Percentiles rank a stretch among this genome's conserved stretches.
Evolutionary conservation across 2,329 filamentous ascomycete species (phyloP).

Genomic region (Talaromyces verruculosus): DNA sequence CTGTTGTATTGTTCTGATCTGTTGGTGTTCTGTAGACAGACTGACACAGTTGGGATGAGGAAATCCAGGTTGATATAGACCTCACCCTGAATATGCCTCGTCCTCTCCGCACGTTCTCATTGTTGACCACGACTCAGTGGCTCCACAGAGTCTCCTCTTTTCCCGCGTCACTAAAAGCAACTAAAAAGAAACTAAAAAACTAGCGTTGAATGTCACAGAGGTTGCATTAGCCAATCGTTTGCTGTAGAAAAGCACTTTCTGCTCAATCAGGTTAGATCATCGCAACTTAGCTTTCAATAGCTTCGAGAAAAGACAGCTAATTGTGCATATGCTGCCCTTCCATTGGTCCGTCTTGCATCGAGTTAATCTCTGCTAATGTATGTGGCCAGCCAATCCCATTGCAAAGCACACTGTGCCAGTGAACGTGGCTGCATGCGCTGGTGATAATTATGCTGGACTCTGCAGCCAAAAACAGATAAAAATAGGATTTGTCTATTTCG

Average conservation of each 20-base stretch:
- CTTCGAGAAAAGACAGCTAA: slow-evolving; percentile 2
- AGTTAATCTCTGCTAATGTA: neutral
- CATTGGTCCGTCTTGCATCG: neutral
- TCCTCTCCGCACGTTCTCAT: neutral
- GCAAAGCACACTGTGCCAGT: slow-evolving; percentile 2
- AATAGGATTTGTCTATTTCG: slow-evolving; percentile 3
- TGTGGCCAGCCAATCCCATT: neutral
- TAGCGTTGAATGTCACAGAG: neutral
- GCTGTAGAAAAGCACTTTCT: neutral
- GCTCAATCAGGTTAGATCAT: neutral
- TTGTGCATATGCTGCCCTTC: neutral
- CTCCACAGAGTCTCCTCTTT: neutral
- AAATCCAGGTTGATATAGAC: slow-evolving; percentile 2
- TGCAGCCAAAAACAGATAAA: slow-evolving; percentile 8
- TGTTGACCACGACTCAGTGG: slow-evolving; percentile 3
- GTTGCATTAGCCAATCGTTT: neutral
- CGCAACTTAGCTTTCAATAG: neutral
- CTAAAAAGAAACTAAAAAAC: neutral
- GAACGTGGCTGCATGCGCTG: neutral
- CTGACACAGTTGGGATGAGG: neutral
- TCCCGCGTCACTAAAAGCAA: slow-evolving; percentile 4
- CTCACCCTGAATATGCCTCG: neutral
- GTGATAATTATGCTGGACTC: slow-evolving; percentile 12
- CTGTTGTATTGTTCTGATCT: neutral
- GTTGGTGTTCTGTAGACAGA: neutral